A percentile compares a stretch with the other conserved stretches of the same genome.
Evolutionary conservation across 2,329 filamentous ascomycete genomes (phyloP).

Genomic region (Elsinoe ampelina): DNA sequence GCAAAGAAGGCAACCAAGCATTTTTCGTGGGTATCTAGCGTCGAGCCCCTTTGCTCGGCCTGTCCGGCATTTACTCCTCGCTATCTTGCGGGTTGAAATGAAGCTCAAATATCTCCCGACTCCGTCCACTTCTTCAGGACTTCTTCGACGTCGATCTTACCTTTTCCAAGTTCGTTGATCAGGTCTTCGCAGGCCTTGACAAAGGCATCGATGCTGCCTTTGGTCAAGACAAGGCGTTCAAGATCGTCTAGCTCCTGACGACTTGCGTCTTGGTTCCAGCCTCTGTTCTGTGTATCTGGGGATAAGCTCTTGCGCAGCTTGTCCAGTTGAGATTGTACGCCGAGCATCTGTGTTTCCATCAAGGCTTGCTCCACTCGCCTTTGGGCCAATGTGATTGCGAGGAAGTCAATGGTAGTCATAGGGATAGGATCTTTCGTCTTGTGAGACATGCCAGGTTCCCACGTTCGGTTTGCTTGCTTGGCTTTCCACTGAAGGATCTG

Average conservation of each 20-base stretch:
- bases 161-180: constrained; percentile 2
- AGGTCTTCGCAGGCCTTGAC: not conserved
- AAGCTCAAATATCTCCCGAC: not conserved
- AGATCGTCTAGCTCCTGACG: not conserved
- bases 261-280: not conserved
- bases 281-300: constrained; percentile 1
- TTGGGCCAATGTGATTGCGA: constrained; percentile 12
- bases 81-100: no score
- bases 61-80: no score
- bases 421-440: not conserved
- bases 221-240: not conserved
- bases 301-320: constrained; percentile 8
- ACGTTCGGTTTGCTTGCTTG: constrained; percentile 12
- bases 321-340: constrained; percentile 10
- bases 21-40: not conserved
- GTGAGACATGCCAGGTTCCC: constrained; percentile 10
- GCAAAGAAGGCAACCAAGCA: not conserved
- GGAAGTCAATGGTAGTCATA: constrained; percentile 7
- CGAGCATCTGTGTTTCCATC: constrained; percentile 9
- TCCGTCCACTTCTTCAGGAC: not conserved
- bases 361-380: constrained; percentile 6
- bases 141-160: not conserved
- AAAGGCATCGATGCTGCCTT: not conserved
- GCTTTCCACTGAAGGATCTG: constrained; percentile 17
- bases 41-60: no score